Evolutionary conservation across 2,329 filamentous ascomycete species (phyloP), one percentile per base, ranked within the genome.

Genomic region (Aspergillus intermedius): DNA sequence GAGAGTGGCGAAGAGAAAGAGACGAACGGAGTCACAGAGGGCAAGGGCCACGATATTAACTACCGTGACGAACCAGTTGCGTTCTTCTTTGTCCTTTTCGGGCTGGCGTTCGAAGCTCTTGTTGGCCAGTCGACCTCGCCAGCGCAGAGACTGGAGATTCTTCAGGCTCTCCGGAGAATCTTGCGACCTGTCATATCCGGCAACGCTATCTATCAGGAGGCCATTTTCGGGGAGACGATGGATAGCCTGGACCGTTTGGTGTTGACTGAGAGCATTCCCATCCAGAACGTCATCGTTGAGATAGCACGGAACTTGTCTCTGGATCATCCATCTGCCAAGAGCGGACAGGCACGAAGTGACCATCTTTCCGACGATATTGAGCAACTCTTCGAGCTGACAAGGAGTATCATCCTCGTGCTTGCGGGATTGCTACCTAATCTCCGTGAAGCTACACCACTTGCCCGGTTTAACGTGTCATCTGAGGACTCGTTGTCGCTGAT

Each of bases 51-150:
- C 44, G 88, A 91, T 56, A 97, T 98, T 72, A 97, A 97, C 68
- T 98, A 98, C 66, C 87, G 93, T 43, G 91, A 97, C 62, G 93
- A 98, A 65, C 93, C 93, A 0, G 89, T 97, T 1, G 93, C 93
- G 0, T 98, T 98, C 77, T 98, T 98, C 75, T 98, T 98, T 61
- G 91, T 98, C 12, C 79, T 98, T 0, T 98, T 97, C 60, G 93
- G 93, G 9, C 84, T 98, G 49, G 90, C 91, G 0, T 97, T 98
- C 58, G 94, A 98, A 70, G 91, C 94, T 15, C 79, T 98, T 19
- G 91, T 91, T 6, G 89, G 88, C 5, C 83, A 90, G 42, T 84
- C 87, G 4, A 79, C 81, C 19, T 83, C 87, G 57, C 76, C 84
- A 9, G 77, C 90, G 55, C 89, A 95, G 64, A 89, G 87, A 5